These are phyloP conservation scores for Pythium sukuiense DNA, from an alignment of 352 stramenopile genomes.

Conservation along the genomic window DNA sequence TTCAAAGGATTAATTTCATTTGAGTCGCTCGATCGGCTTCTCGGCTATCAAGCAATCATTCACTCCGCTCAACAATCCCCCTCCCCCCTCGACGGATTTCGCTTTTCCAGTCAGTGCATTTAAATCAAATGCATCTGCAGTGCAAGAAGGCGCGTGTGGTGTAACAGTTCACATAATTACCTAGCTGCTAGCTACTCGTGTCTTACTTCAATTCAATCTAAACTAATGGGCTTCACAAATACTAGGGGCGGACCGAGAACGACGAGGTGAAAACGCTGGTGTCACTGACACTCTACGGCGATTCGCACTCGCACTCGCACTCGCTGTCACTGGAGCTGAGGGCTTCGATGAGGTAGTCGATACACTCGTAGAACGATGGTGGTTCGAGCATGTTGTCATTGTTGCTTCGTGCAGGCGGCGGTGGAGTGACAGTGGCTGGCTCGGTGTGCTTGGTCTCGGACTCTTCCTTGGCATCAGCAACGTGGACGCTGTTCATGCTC, in stretches of 20 bases:
- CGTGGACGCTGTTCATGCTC: constrained; percentile 8
- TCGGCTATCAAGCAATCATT: no score
- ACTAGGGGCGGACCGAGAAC: neutral
- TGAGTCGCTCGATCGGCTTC: no score
- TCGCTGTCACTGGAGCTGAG: constrained; percentile 24
- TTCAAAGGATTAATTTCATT: no score
- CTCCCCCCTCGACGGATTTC: no score
- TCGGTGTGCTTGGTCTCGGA: neutral
- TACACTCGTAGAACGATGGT: constrained; percentile 16
- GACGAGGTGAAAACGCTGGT: neutral
- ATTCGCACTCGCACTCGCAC: constrained; percentile 2
- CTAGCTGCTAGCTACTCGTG: neutral
- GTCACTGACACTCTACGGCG: neutral
- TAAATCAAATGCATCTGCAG: neutral
- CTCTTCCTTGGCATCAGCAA: neutral
- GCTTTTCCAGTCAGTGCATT: no score
- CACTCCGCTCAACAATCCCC: no score
- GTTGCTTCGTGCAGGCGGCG: neutral
- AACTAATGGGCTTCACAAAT: neutral
- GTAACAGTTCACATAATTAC: neutral
- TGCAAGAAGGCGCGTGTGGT: neutral
- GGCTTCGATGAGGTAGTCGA: constrained; percentile 20
- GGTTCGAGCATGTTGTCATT: neutral
- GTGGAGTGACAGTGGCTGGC: neutral
- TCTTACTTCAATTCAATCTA: neutral